Evolutionary conservation across 345 rosid species (phyloP), one percentile per base, ranked within the genome.

Genomic region (Draba incana): DNA sequence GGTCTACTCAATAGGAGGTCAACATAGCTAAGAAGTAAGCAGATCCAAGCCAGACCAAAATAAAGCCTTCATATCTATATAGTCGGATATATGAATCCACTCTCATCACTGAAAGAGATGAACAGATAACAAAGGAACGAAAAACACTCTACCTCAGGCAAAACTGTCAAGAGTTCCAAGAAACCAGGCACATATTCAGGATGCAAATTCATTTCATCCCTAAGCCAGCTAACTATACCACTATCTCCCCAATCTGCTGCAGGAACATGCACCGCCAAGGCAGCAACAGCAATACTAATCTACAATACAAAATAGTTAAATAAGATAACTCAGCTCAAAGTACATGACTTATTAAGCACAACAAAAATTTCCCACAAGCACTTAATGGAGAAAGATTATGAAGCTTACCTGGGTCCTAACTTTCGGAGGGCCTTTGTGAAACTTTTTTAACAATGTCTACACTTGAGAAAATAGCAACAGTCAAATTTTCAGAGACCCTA

Each of bases 241-340:
- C 94, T 93, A 79, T 88, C 92, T 73, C 96, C 97, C 99, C 99
- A 92, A 71, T 87, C 96, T 75, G 84, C 93, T 2, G 96, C 85
- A 58, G 97, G 93, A 72, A 95, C 92, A 79, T 95, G 99, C 24
- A 95, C 99, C 75, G 97, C 99, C 88, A 92, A 84, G 50, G 98
- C 98, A 68, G 98, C 99, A 52, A 95, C 98, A 4, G 96, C 98
- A 80, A 92, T 92, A 84, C 99, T 89, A 82, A 92, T 92, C 99
- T 94, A 85, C 68, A 86, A 78, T 33, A 66, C 58, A 77, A 85
- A 50, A 65, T 33, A 69, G 64, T 52, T 43, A 20, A 77, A 15
- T 43, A 39, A 53, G 58, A 61, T 59, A 39, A 53, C 30, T 33
- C 46, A 46, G 60, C 54, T 56, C 25, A 54, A 24, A 54, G 66